Evolutionary conservation across 495 filamentous ascomycete genomes (phyloP), one percentile per base, ranked within the genome.

Genomic region (Penicillium parvum): DNA sequence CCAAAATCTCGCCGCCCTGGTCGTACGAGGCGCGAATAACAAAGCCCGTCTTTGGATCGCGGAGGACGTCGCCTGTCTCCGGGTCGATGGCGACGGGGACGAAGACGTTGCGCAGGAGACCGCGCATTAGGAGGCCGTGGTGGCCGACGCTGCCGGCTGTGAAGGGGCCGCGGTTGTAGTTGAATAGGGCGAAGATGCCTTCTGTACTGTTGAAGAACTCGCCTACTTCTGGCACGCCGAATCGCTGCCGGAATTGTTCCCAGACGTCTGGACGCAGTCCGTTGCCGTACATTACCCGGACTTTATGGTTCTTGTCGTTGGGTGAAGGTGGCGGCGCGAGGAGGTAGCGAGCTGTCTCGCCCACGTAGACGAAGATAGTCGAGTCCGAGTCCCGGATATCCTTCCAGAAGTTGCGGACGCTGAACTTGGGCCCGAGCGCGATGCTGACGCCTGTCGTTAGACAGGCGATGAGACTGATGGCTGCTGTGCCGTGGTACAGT

Each of bases 341-440:
- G 2, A 92, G 73, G 40, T 90, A 92, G 3, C 86, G 72, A 18
- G 85, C 77, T 0, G 83, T 86, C 59, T 92, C 86, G 49, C 87
- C 86, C n/a, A 92, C 87, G 53, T 92, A 92, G 8, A 84, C 77
- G 58, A 90, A 85, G 43, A 77, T 68, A 1, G 83, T 90, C 3
- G 85, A 75, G 11, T 73, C 60, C 0, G 78, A 82, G 47, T 85
- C 83, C 16, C 80, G 76, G 20, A 89, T 64, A 36, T 92, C 87
- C 9, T 65, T 59, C 87, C 87, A 92, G 69, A 92, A 92, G 11
- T 71, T 67, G 0, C 79, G 76, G 2, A 75, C 78, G 50, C 76
- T 81, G 71, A 90, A 92, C 47, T 76, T 81, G 20, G 78, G 78
- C 7, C 79, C 85, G 8, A 90, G 71, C 26, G 82, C 86, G 34